Evolutionary conservation across 495 filamentous ascomycete genomes (phyloP).

Genomic region (Acidiella bohemica): DNA sequence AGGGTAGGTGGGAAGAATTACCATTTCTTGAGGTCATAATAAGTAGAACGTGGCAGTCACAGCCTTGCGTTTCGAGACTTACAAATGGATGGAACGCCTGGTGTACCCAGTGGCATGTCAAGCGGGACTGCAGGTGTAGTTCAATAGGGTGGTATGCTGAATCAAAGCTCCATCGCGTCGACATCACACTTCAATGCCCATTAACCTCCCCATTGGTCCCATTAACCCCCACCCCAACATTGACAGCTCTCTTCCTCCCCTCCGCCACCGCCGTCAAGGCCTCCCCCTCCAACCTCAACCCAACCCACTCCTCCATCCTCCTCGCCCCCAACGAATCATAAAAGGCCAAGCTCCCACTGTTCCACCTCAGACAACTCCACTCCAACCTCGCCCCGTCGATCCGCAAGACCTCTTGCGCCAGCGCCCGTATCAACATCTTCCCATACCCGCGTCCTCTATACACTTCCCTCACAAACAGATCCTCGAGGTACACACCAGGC

Average conservation of each 20-base stretch:
- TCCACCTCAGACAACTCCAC: constrained; percentile 90
- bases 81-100: too few species aligned
- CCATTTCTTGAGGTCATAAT: too few species aligned
- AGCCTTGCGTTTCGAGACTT: too few species aligned
- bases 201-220: neutral
- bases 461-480: constrained; percentile 64
- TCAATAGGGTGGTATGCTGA: too few species aligned
- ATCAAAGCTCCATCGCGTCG: too few species aligned
- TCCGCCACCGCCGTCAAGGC: constrained; percentile 48
- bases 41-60: too few species aligned
- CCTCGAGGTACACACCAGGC: constrained; percentile 88
- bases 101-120: too few species aligned
- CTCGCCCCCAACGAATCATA: constrained; percentile 73
- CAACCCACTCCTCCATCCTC: constrained; percentile 74
- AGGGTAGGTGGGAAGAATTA: too few species aligned
- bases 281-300: constrained; percentile 75
- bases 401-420: constrained; percentile 62
- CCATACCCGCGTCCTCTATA: constrained; percentile 70
- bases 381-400: constrained; percentile 67
- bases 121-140: too few species aligned
- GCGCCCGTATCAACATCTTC: constrained; percentile 53
- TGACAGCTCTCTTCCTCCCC: constrained; percentile 8
- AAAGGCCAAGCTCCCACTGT: constrained; percentile 77
- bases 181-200: neutral
- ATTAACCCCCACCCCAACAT: too few species aligned